A percentile compares a stretch with the other conserved stretches of the same genome.
Conservation (phyloP, 371 early-diverging fungal genomes). For the Mucor ambiguus region DNA sequence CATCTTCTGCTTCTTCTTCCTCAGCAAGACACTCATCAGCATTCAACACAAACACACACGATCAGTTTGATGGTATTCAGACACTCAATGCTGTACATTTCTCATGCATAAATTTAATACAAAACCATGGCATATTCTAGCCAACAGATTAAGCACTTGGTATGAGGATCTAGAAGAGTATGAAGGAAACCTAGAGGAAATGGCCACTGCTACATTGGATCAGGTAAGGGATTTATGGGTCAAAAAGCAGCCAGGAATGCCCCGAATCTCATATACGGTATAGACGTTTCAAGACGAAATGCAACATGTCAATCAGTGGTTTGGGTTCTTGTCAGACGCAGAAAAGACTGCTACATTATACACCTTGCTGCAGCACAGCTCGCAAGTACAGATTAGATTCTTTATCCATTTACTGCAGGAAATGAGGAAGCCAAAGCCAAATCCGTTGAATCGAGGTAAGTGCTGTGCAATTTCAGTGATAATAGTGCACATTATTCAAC, state of each 20-base stretch:
- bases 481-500: too few relatives aligned
- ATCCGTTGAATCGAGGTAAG: slow-evolving; percentile 66
- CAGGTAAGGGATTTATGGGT: slow-evolving; percentile 32
- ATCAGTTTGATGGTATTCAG: neutral
- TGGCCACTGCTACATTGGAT: slow-evolving; percentile 90
- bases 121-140: slow-evolving; percentile 25
- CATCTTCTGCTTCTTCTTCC: neutral
- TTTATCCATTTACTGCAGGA: slow-evolving; percentile 91
- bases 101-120: neutral
- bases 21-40: neutral
- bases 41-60: neutral
- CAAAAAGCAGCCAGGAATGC: neutral
- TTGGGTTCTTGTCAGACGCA: slow-evolving; percentile 83
- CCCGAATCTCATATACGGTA: neutral
- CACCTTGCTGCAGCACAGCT: slow-evolving; percentile 85
- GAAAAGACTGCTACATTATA: slow-evolving; percentile 93
- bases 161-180: slow-evolving; percentile 89
- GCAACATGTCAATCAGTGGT: slow-evolving; percentile 95
- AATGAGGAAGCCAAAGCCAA: slow-evolving; percentile 44
- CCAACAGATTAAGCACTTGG: slow-evolving; percentile 82
- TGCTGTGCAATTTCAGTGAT: neutral
- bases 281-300: slow-evolving; percentile 53
- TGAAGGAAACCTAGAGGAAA: slow-evolving; percentile 91
- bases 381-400: slow-evolving; percentile 88
- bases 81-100: neutral